phyloP scores from a whole-genome alignment of 345 rosid genomes.

The Syzygium grande region DNA sequence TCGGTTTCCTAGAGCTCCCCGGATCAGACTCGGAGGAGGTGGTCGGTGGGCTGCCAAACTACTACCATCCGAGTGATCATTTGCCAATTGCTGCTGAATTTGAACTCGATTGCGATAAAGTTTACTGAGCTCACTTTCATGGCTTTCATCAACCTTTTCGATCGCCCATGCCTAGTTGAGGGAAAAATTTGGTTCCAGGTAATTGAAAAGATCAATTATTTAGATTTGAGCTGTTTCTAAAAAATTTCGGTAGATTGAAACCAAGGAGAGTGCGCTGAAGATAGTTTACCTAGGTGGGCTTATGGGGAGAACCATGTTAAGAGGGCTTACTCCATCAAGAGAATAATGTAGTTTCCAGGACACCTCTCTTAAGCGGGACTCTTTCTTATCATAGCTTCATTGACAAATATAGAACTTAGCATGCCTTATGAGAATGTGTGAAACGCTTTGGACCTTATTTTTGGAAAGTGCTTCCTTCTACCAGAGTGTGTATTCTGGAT shows the following conservation, averaged over 20 bases:
- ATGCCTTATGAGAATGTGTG: not conserved
- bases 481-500: not conserved
- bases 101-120: slow-evolving; percentile 20
- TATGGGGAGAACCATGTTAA: not conserved
- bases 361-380: not conserved
- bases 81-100: slow-evolving; percentile 87
- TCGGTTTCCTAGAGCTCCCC: slow-evolving; percentile 60
- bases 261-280: too few relatives aligned
- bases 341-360: not conserved
- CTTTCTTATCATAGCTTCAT: not conserved
- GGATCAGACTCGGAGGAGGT: slow-evolving; percentile 48
- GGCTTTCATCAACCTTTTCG: not conserved
- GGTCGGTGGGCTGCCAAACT: slow-evolving; percentile 64
- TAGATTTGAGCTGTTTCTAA: too few relatives aligned
- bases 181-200: not conserved
- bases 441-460: not conserved
- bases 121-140: not conserved
- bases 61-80: slow-evolving; percentile 90
- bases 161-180: not conserved
- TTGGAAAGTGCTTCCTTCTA: not conserved
- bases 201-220: not conserved
- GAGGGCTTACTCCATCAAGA: not conserved
- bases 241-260: too few relatives aligned
- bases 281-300: too few relatives aligned
- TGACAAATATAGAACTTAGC: not conserved